Evolutionary conservation across 202 grass and related monocot species (phyloP).

Genomic region (Zizania palustris): DNA sequence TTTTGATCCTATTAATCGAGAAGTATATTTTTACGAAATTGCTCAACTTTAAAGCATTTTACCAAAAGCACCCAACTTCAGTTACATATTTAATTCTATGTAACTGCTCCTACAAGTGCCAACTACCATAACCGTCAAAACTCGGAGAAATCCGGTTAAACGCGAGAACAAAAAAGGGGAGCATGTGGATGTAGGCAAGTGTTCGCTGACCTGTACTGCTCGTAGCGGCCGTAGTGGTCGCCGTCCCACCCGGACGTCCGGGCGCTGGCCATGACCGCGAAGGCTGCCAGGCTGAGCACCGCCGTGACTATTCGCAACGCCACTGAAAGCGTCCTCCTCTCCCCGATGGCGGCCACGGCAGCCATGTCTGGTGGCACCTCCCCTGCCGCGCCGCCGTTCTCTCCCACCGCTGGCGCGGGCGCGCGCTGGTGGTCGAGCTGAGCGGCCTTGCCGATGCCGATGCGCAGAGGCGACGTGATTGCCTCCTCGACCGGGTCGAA

Average conservation of each 20-base stretch:
- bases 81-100: no score
- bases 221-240: constrained; percentile 63
- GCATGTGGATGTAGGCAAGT: constrained; percentile 8
- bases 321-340: constrained; percentile 40
- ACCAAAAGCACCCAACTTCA: no score
- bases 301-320: constrained; percentile 61
- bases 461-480: constrained; percentile 51
- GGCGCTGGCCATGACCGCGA: constrained; percentile 71
- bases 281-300: constrained; percentile 61
- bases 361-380: constrained; percentile 28
- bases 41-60: no score
- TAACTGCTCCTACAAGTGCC: constrained; percentile 4
- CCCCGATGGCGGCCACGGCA: constrained; percentile 41
- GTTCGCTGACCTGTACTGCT: constrained; percentile 69
- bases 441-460: constrained; percentile 8
- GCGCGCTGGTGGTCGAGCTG: constrained; percentile 45
- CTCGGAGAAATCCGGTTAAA: constrained; percentile 18
- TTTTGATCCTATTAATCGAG: no score
- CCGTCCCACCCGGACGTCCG: constrained; percentile 79
- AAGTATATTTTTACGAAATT: no score
- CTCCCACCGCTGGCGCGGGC: neutral
- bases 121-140: constrained; percentile 33
- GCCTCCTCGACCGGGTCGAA: constrained; percentile 50
- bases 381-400: constrained; percentile 1
- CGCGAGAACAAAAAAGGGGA: neutral